Percentiles rank a stretch among this genome's conserved stretches.
Evolutionary conservation across 2,329 filamentous ascomycete species (phyloP).

Genomic region (Colletotrichum sp.): DNA sequence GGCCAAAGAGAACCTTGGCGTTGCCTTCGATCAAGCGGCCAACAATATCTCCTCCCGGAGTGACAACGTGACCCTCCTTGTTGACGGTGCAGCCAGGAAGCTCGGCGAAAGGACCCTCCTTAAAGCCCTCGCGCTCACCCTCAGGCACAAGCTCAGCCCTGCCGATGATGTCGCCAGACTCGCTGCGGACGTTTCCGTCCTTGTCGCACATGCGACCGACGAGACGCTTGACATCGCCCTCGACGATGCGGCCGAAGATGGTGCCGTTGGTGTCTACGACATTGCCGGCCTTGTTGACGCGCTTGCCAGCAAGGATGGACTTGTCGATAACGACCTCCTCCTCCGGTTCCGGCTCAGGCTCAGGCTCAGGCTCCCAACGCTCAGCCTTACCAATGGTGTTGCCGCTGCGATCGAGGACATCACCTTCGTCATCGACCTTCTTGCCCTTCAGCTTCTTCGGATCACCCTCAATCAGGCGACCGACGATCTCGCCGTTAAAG

Average conservation of each 20-base stretch:
- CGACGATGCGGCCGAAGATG: conserved; percentile 69
- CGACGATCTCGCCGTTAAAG: conserved; percentile 59
- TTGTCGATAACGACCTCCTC: conserved; percentile 60
- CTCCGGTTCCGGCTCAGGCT: conserved; percentile 47
- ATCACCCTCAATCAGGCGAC: conserved; percentile 69
- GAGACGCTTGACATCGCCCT: conserved; percentile 69
- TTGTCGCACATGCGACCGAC: conserved; percentile 74
- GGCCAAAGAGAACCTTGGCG: conserved; percentile 73
- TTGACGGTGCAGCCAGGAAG: conserved; percentile 68
- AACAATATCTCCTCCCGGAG: conserved; percentile 71
- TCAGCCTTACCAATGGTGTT: conserved; percentile 72
- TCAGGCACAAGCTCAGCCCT: conserved; percentile 71
- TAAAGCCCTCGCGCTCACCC: conserved; percentile 65
- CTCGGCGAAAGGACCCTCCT: conserved; percentile 74
- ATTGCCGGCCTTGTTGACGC: conserved; percentile 74
- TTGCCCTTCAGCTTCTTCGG: conserved; percentile 68
- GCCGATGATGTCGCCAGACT: conserved; percentile 74
- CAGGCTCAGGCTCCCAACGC: conserved; percentile 66
- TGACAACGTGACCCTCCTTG: conserved; percentile 73
- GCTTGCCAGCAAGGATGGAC: conserved; percentile 70
- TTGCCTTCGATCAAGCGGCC: conserved; percentile 76
- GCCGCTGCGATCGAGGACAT: conserved; percentile 70
- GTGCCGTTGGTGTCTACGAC: conserved; percentile 59
- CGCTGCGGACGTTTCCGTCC: conserved; percentile 74
- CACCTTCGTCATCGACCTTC: conserved; percentile 71